These are phyloP conservation scores for Epichloe brachyelytri DNA, from an alignment of 2,329 filamentous ascomycete species.

Conservation along the genomic window DNA sequence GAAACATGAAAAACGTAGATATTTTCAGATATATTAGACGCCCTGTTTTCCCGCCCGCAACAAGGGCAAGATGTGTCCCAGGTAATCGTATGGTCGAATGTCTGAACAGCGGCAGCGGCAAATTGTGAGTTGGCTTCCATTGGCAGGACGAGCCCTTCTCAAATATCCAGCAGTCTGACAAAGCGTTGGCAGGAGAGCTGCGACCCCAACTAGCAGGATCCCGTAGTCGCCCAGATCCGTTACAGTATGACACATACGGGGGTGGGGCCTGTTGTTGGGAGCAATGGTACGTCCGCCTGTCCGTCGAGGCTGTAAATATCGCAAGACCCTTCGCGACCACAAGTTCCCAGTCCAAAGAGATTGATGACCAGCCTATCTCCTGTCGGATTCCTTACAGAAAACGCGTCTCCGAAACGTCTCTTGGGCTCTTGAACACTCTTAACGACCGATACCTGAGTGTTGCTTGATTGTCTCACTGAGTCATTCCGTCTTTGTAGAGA, in stretches of 20 bases:
- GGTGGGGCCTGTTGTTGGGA: slow-evolving; percentile 18
- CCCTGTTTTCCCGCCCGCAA: slow-evolving; percentile 48
- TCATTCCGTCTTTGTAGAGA: too few species aligned
- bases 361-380: slow-evolving; percentile 32
- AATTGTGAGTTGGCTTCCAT: slow-evolving; percentile 52
- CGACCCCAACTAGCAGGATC: slow-evolving; percentile 65
- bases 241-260: slow-evolving; percentile 63
- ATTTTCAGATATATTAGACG: slow-evolving; percentile 32
- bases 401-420: slow-evolving; percentile 47
- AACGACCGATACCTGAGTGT: slow-evolving; percentile 5
- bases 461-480: neutral
- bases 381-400: slow-evolving; percentile 26
- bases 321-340: slow-evolving; percentile 32
- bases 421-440: slow-evolving; percentile 15
- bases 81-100: slow-evolving; percentile 50
- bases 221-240: slow-evolving; percentile 48
- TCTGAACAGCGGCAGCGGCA: slow-evolving; percentile 63
- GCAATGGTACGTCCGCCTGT: slow-evolving; percentile 11
- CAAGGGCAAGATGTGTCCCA: slow-evolving; percentile 36
- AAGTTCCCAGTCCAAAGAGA: slow-evolving; percentile 31
- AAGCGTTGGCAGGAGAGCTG: slow-evolving; percentile 55
- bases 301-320: slow-evolving; percentile 31
- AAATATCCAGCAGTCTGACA: slow-evolving; percentile 66
- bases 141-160: slow-evolving; percentile 30
- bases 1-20: slow-evolving; percentile 40